These are phyloP conservation scores for Oligophagozyma castellii DNA, from an alignment of 1,139 yeast genomes.

Conservation along the genomic window DNA sequence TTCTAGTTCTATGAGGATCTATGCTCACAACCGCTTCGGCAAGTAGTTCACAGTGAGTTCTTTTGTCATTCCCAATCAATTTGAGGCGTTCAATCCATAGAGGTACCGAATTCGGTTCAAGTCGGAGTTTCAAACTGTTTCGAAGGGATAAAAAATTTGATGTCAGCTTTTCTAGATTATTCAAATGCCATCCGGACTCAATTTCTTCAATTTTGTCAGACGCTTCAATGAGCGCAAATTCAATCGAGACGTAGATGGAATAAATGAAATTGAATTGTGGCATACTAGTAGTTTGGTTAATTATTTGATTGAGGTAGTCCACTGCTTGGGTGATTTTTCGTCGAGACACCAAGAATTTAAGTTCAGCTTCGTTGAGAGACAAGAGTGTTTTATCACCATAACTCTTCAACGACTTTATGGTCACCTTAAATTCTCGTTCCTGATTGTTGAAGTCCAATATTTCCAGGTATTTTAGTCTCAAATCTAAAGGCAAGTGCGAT, in stretches of 20 bases:
- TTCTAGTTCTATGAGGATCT: constrained; percentile 43
- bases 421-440: no score
- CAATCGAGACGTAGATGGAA: no score
- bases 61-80: constrained; percentile 27
- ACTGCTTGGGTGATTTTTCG: neutral
- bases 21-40: constrained; percentile 56
- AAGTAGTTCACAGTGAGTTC: constrained; percentile 40
- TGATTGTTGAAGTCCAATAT: no score
- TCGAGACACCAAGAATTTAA: neutral
- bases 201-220: neutral
- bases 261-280: neutral
- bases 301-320: neutral
- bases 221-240: neutral
- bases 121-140: constrained; percentile 54
- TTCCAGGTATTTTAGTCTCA: no score
- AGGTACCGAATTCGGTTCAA: constrained; percentile 45
- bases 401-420: no score
- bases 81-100: constrained; percentile 56
- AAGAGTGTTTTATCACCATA: no score
- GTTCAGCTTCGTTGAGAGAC: no score
- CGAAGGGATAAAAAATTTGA: neutral
- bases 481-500: no score
- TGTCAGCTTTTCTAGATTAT: neutral
- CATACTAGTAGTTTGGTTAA: neutral
- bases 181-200: neutral